A percentile compares a stretch with the other conserved stretches of the same genome.
phyloP scores from a whole-genome alignment of 2,329 filamentous ascomycete species.

The Trichoderma guizhouense region DNA sequence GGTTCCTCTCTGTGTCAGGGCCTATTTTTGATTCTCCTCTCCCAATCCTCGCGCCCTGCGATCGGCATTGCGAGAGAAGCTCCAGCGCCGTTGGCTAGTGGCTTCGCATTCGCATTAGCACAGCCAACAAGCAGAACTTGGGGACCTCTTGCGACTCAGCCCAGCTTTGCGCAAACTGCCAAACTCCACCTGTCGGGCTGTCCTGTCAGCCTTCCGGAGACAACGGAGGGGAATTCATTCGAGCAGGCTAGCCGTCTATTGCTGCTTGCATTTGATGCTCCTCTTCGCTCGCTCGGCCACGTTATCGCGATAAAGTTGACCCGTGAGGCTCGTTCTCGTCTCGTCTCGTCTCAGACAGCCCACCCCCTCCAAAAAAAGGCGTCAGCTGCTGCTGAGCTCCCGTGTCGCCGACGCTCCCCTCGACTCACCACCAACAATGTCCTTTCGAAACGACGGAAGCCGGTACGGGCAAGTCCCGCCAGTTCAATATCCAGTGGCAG shows the following conservation, averaged over 20 bases:
- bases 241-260: neutral
- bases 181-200: slow-evolving; percentile 3
- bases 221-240: neutral
- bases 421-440: slow-evolving; percentile 44
- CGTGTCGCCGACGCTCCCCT: neutral
- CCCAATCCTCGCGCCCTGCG: neutral
- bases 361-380: neutral
- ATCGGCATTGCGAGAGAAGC: neutral
- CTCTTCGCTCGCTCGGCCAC: neutral
- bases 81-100: neutral
- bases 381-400: slow-evolving; percentile 3
- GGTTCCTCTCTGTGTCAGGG: neutral
- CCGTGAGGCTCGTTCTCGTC: slow-evolving; percentile 20
- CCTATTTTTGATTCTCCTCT: neutral
- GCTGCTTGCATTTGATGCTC: neutral
- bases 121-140: neutral
- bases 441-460: slow-evolving; percentile 60
- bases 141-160: neutral
- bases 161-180: neutral
- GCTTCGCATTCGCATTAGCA: neutral
- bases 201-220: slow-evolving; percentile 12
- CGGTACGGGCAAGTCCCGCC: slow-evolving; percentile 65
- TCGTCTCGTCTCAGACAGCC: slow-evolving; percentile 14
- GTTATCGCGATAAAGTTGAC: slow-evolving; percentile 22
- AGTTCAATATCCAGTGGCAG: slow-evolving; percentile 57